These are phyloP conservation scores for Spathaspora boniae DNA, from an alignment of 805 yeast species.

Conservation along the genomic window DNA sequence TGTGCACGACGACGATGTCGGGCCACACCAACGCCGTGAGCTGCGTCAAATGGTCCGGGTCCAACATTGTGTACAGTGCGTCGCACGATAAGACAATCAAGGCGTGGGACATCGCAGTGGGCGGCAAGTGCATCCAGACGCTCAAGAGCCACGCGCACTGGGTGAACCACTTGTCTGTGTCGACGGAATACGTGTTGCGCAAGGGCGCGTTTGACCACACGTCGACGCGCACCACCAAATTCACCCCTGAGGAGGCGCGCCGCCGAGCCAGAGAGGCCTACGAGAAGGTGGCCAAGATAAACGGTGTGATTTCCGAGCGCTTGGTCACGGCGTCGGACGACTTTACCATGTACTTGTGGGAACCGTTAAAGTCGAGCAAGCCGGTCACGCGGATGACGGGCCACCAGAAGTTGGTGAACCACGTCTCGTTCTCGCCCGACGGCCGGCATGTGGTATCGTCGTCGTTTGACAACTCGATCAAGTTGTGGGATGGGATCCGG, in stretches of 20 bases:
- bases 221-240: constrained; percentile 39
- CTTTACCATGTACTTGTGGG: constrained; percentile 97
- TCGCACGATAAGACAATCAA: constrained; percentile 94
- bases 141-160: constrained; percentile 93
- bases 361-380: constrained; percentile 73
- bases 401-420: constrained; percentile 94
- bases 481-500: constrained; percentile 92
- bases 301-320: constrained; percentile 61
- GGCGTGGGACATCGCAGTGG: constrained; percentile 77
- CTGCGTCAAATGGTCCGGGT: constrained; percentile 97
- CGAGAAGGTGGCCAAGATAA: constrained; percentile 58
- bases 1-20: constrained; percentile 64
- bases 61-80: constrained; percentile 76
- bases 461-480: constrained; percentile 92
- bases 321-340: constrained; percentile 96
- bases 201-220: constrained; percentile 84
- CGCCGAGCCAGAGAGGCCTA: constrained; percentile 57
- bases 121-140: constrained; percentile 75
- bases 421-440: constrained; percentile 93
- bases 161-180: constrained; percentile 91
- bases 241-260: constrained; percentile 26
- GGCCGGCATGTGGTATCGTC: constrained; percentile 88
- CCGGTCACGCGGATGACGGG: constrained; percentile 96
- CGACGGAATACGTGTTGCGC: constrained; percentile 85
- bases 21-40: constrained; percentile 90